phyloP scores from a whole-genome alignment of 2,329 filamentous ascomycete genomes.

The Teratosphaeria epicoccoides region DNA sequence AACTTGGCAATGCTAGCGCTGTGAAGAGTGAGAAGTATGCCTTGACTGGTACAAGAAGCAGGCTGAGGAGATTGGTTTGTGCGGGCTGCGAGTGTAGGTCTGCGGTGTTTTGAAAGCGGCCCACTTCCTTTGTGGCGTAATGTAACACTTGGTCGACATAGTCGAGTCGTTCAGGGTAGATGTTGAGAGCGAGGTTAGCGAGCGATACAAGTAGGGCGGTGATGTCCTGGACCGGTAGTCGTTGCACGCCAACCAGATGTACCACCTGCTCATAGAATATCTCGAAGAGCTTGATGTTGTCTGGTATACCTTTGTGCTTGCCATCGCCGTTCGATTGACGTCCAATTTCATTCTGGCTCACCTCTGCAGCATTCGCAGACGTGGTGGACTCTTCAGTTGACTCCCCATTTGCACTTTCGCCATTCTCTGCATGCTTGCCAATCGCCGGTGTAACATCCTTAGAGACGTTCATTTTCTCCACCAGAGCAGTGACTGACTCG shows the following conservation, averaged over 20 bases:
- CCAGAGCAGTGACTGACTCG: conserved; percentile 65
- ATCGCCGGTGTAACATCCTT: conserved; percentile 40
- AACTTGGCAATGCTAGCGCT: conserved; percentile 84
- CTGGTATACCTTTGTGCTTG: conserved; percentile 49
- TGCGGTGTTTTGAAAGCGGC: conserved; percentile 85
- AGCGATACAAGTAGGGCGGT: conserved; percentile 91
- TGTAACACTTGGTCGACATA: conserved; percentile 91
- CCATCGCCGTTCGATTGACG: conserved; percentile 32
- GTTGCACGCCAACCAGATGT: conserved; percentile 81
- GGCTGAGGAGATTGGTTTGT: conserved; percentile 77
- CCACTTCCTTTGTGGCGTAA: conserved; percentile 77
- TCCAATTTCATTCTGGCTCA: conserved; percentile 17
- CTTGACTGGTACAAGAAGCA: conserved; percentile 83
- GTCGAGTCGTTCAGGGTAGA: conserved; percentile 84
- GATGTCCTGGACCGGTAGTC: conserved; percentile 85
- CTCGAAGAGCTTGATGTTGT: conserved; percentile 83
- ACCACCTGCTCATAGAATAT: conserved; percentile 96
- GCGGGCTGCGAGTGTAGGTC: conserved; percentile 81
- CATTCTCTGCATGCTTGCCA: conserved; percentile 17
- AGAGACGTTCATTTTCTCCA: conserved; percentile 66
- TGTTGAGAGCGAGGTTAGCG: conserved; percentile 85
- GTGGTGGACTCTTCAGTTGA: conserved; percentile 16
- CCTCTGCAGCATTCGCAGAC: conserved; percentile 7
- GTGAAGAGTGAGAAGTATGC: conserved; percentile 92
- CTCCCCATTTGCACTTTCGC: conserved; percentile 20